Conservation (phyloP, 768 basidiomycete genomes). For the Hysterangium stoloniferum region DNA sequence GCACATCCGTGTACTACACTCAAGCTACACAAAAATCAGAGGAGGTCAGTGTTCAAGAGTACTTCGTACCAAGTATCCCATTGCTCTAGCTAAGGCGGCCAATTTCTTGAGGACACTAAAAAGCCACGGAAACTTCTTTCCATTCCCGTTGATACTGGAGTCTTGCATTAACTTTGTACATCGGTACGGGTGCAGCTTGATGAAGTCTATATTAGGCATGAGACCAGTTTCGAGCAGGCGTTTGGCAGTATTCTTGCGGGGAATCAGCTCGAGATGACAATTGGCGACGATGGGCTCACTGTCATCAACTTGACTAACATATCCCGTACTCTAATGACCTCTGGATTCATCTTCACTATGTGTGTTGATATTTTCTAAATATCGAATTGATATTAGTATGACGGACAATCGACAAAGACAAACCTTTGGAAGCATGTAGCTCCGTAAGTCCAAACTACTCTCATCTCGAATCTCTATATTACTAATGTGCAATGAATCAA, state of each 20-base stretch:
- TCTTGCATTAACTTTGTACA: conserved; percentile 37
- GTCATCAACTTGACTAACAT: conserved; percentile 67
- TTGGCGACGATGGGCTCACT: conserved; percentile 34
- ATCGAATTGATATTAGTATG: not conserved
- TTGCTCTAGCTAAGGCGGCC: conserved; percentile 61
- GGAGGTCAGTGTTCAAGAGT: conserved; percentile 4
- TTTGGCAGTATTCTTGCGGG: conserved; percentile 27
- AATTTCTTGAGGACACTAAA: conserved; percentile 45
- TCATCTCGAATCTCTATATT: conserved; percentile 93
- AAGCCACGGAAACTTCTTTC: conserved; percentile 39
- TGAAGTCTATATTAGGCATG: conserved; percentile 47
- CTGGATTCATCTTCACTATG: conserved; percentile 63
- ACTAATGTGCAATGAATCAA: conserved; percentile 93
- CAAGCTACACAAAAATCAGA: conserved; percentile 43
- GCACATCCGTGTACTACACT: conserved; percentile 77
- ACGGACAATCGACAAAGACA: conserved; percentile 13
- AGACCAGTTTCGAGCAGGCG: conserved; percentile 31
- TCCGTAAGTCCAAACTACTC: conserved; percentile 74
- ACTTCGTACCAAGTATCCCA: conserved; percentile 70
- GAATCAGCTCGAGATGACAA: conserved; percentile 15
- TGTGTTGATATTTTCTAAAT: conserved; percentile 67
- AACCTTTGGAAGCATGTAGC: conserved; percentile 86
- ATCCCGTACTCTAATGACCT: conserved; percentile 58
- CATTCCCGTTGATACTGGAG: conserved; percentile 22
- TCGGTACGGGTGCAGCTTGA: conserved; percentile 58